These are phyloP conservation scores for Liriodendron chinense DNA, from an alignment of 164 flowering plant genomes.

Conservation along the genomic window DNA sequence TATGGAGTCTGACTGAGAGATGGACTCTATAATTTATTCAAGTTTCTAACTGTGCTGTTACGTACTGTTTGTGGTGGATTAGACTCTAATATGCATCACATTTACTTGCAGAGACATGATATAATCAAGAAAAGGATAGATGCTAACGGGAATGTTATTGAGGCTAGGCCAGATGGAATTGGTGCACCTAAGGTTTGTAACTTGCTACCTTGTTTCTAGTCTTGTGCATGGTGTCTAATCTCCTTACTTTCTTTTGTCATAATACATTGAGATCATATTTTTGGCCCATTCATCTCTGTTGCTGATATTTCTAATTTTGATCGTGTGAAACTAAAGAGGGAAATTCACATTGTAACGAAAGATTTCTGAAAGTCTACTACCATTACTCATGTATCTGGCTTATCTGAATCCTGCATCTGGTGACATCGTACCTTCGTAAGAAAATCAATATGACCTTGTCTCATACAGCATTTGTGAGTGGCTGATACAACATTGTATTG, in stretches of 20 bases:
- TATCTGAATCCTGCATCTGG: background rate
- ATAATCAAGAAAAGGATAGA: constrained; percentile 75
- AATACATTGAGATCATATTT: too few species aligned
- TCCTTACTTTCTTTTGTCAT: too few species aligned
- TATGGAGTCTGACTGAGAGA: background rate
- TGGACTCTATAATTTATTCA: background rate
- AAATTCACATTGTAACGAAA: too few species aligned
- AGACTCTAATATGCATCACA: background rate
- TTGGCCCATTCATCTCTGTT: background rate
- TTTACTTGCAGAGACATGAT: constrained; percentile 65
- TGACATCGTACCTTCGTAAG: background rate
- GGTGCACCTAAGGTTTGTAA: constrained; percentile 69
- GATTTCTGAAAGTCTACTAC: background rate
- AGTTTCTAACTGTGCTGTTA: background rate
- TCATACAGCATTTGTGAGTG: too few species aligned
- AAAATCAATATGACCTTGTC: background rate
- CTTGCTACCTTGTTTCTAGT: background rate
- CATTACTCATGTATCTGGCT: background rate
- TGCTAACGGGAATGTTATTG: constrained; percentile 64
- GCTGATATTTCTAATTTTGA: background rate
- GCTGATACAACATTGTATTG: too few species aligned
- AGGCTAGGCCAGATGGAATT: constrained; percentile 62
- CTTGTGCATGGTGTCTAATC: background rate
- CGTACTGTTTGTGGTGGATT: too few species aligned
- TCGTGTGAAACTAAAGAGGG: too few species aligned